Evolutionary conservation across 1,284 basidiomycete genomes (phyloP).

Genomic region (Fereydounia khargensis): DNA sequence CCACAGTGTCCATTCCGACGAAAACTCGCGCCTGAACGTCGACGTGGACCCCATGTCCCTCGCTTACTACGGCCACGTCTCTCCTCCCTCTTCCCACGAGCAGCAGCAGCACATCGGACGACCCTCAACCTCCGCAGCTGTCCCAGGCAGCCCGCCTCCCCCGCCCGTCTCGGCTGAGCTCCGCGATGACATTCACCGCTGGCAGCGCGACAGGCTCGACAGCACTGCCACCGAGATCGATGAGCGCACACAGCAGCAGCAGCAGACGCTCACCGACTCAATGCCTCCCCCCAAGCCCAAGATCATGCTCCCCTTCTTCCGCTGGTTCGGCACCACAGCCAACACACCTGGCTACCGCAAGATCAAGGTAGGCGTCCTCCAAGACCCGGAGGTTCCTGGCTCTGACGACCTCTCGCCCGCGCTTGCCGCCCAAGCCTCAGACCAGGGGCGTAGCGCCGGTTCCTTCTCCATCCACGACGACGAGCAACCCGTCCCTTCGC

Average conservation of each 20-base stretch:
- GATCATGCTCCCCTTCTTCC: conserved; percentile 49
- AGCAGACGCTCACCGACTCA: too few species aligned
- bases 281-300: conserved; percentile 23
- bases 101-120: conserved; percentile 1
- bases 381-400: conserved; percentile 29
- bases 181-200: conserved; percentile 29
- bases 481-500: too few species aligned
- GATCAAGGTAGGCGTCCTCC: conserved; percentile 47
- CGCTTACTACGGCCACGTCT: conserved; percentile 31
- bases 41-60: conserved; percentile 28
- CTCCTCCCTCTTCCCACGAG: conserved; percentile 3
- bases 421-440: conserved; percentile 5
- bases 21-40: too few species aligned
- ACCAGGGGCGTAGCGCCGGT: too few species aligned
- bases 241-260: conserved; percentile 2
- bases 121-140: background rate
- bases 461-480: too few species aligned
- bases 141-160: conserved; percentile 1
- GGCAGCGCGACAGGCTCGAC: conserved; percentile 22
- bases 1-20: too few species aligned
- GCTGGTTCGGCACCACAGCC: conserved; percentile 49
- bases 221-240: conserved; percentile 12
- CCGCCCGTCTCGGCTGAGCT: conserved; percentile 23
- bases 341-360: conserved; percentile 47
- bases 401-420: conserved; percentile 21